Evolutionary conservation across 352 stramenopile species (phyloP).

Genomic region (Thraustochytrium striatum): DNA sequence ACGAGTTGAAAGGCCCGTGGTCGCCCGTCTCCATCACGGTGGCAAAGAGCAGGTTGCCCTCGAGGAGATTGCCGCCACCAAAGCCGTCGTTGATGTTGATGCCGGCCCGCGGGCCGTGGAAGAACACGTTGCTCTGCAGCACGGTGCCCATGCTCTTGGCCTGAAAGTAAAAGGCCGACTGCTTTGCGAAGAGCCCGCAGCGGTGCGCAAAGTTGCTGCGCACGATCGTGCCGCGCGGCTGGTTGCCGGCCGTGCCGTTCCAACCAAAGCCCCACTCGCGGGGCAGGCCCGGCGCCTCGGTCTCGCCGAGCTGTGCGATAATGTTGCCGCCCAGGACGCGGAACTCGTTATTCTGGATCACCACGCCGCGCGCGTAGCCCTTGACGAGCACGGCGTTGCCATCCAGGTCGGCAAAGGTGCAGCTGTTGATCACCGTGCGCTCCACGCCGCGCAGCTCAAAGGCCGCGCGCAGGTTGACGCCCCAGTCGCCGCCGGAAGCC

Average conservation of each 20-base stretch:
- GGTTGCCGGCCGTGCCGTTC: slow-evolving; percentile 22
- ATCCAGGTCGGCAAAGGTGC: slow-evolving; percentile 19
- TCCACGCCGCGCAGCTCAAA: slow-evolving; percentile 39
- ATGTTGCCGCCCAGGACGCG: slow-evolving; percentile 10
- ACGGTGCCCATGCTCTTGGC: slow-evolving; percentile 9
- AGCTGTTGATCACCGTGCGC: neutral
- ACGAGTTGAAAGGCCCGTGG: slow-evolving; percentile 55
- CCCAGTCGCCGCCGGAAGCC: slow-evolving; percentile 60
- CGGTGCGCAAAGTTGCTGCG: slow-evolving; percentile 17
- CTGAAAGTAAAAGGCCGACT: slow-evolving; percentile 24
- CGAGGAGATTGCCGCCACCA: slow-evolving; percentile 59
- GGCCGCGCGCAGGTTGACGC: slow-evolving; percentile 55
- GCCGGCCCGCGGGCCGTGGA: slow-evolving; percentile 59
- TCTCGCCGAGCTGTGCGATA: slow-evolving; percentile 29
- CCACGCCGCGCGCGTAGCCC: neutral
- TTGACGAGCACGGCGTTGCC: slow-evolving; percentile 23
- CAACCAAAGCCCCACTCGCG: slow-evolving; percentile 41
- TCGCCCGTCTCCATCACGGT: slow-evolving; percentile 55
- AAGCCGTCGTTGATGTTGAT: slow-evolving; percentile 68
- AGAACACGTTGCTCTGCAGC: slow-evolving; percentile 47
- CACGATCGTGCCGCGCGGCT: slow-evolving; percentile 21
- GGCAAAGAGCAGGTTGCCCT: slow-evolving; percentile 62
- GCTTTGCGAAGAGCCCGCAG: slow-evolving; percentile 31
- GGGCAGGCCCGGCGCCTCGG: neutral
- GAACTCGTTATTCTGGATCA: slow-evolving; percentile 26